Conservation (phyloP, 371 early-diverging fungal species). For the Umbelopsis sp. region DNA sequence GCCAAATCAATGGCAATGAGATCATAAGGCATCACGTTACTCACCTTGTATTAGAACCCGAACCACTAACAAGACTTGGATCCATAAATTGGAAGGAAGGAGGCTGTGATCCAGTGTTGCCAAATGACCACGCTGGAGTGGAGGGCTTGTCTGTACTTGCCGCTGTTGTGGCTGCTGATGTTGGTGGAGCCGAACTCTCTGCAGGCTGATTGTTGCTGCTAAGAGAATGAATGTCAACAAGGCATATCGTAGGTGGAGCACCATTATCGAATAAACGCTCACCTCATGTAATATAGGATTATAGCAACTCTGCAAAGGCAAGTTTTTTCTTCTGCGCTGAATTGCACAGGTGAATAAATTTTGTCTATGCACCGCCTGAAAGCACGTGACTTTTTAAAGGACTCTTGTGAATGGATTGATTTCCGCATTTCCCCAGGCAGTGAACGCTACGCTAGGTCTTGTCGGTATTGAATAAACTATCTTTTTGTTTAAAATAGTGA, state of each 20-base stretch:
- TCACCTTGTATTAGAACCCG: not conserved
- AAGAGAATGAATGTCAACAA: not conserved
- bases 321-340: not conserved
- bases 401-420: no score
- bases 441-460: no score
- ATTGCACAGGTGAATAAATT: no score
- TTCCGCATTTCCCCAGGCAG: no score
- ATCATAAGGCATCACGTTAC: not conserved
- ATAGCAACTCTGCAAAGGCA: not conserved
- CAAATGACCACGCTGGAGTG: slow-evolving; percentile 18
- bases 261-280: not conserved
- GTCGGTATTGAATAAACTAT: no score
- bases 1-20: not conserved
- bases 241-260: not conserved
- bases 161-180: slow-evolving; percentile 22
- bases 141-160: slow-evolving; percentile 12
- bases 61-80: not conserved
- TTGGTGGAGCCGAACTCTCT: slow-evolving; percentile 8
- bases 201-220: slow-evolving; percentile 12
- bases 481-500: no score
- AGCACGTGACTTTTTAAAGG: no score
- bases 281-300: not conserved
- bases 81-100: not conserved
- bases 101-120: not conserved
- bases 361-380: no score